Base-by-base conservation (phyloP, 2,329 filamentous ascomycete species). In the Aspergillus ruber region DNA sequence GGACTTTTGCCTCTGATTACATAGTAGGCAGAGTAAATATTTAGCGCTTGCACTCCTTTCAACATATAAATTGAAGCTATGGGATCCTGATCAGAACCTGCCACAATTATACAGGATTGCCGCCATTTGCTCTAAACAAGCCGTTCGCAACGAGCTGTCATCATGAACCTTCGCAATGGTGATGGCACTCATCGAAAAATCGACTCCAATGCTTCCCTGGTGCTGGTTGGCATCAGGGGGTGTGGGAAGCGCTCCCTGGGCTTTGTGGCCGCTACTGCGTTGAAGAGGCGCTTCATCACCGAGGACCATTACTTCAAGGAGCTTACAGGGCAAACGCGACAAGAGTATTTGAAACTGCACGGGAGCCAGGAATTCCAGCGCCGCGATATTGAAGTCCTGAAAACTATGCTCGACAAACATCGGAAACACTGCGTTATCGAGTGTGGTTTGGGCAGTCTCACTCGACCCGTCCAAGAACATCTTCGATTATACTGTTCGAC, bases 291-390 rank as follows among this genome's bases (percentile, higher is more conserved):
- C 25, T 71, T 72, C 42, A 66, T 73, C 18, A 73, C 70, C 7
- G 70, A 71, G 52, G 70, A 73, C 47, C 67, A 72, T 50, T 73
- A 67, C 50, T 73, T 73, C 48, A 68, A 67, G 42, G 66, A 67
- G 38, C 53, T 65, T n/a, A 72, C 69, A 3, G 69, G 69, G 3
- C 46, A 67, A 25, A 66, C 69, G 29, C 65, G 70, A 42, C 68
- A 71, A 46, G 69, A 71, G 45, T 73, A 67, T 41, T 59, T 73
- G 32, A 66, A 67, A 51, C 51, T 53, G 17, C 58, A 67, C 49
- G 70, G 70, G 25, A 67, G 64, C 48, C 69, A 70, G 45, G 65
- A 70, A 43, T 72, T 73, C 43, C 69, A 72, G 50, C 62, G 62
- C 18, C 65, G 64, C 12, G 69, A 71, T 47, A 66, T 73, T 23